These are phyloP conservation scores for Monosporozyma aquatica DNA, from an alignment of 805 yeast genomes.

Conservation along the genomic window DNA sequence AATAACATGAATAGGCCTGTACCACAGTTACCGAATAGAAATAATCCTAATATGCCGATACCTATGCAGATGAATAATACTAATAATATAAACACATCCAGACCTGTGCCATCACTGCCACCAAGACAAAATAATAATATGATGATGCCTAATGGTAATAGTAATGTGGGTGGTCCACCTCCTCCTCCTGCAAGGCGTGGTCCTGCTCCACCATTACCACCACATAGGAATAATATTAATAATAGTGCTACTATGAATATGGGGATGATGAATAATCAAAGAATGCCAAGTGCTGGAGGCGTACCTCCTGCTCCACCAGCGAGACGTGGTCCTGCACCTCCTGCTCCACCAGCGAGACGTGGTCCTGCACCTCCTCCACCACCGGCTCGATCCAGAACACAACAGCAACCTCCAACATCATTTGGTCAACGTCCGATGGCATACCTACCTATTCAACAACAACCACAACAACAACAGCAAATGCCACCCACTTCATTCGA, in stretches of 20 bases:
- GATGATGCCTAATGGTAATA: constrained; percentile 5
- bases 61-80: constrained; percentile 10
- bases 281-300: constrained; percentile 8
- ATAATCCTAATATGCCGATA: constrained; percentile 3
- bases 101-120: constrained; percentile 2
- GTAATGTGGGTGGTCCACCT: constrained; percentile 7
- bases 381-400: constrained; percentile 14
- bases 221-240: constrained; percentile 9
- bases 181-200: constrained; percentile 28
- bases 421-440: constrained; percentile 4
- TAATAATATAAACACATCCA: constrained; percentile 1
- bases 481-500: background rate
- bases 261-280: constrained; percentile 1
- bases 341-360: constrained; percentile 16
- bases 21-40: constrained; percentile 15
- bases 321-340: constrained; percentile 17
- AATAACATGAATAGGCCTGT: constrained; percentile 12
- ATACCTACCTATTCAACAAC: no score
- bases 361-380: constrained; percentile 20
- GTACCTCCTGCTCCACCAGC: constrained; percentile 18
- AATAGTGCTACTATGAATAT: background rate
- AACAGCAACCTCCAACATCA: background rate
- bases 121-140: constrained; percentile 5
- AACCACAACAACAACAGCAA: constrained; percentile 6
- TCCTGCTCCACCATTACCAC: constrained; percentile 27